A percentile compares a stretch with the other conserved stretches of the same genome.
phyloP scores from a whole-genome alignment of 352 stramenopile genomes.

The Phytophthora capsici region DNA sequence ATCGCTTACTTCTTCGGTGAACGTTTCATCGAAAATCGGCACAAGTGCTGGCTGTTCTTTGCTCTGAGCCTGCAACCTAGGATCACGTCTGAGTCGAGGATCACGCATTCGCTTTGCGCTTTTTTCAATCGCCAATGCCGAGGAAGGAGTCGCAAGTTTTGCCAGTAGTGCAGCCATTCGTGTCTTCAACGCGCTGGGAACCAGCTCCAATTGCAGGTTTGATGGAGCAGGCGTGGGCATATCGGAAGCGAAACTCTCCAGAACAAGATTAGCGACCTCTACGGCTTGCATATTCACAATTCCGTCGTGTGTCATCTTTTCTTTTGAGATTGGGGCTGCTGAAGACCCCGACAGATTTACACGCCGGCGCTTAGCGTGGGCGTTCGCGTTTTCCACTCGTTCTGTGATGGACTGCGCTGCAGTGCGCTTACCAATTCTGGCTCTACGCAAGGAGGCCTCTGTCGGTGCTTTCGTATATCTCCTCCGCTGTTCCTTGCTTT shows the following conservation, averaged over 20 bases:
- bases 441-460: constrained; percentile 67
- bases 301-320: constrained; percentile 64
- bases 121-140: constrained; percentile 71
- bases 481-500: constrained; percentile 77
- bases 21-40: constrained; percentile 71
- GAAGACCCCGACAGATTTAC: constrained; percentile 39
- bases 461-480: constrained; percentile 79
- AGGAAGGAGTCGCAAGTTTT: constrained; percentile 79
- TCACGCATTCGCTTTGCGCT: constrained; percentile 76
- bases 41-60: constrained; percentile 63
- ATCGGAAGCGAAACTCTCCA: constrained; percentile 70
- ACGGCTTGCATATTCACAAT: constrained; percentile 82
- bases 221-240: constrained; percentile 52
- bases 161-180: constrained; percentile 63
- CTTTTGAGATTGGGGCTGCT: constrained; percentile 25
- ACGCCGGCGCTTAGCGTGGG: constrained; percentile 53
- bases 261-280: constrained; percentile 75
- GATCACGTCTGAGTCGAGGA: constrained; percentile 56
- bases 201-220: constrained; percentile 68
- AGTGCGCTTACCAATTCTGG: constrained; percentile 72
- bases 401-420: constrained; percentile 67
- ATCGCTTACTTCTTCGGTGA: constrained; percentile 69
- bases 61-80: constrained; percentile 41
- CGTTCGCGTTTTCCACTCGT: constrained; percentile 65
- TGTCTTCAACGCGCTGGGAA: constrained; percentile 77